A percentile compares a stretch with the other conserved stretches of the same genome.
phyloP scores from a whole-genome alignment of 768 basidiomycete species.

The Kwoniella sp. region DNA sequence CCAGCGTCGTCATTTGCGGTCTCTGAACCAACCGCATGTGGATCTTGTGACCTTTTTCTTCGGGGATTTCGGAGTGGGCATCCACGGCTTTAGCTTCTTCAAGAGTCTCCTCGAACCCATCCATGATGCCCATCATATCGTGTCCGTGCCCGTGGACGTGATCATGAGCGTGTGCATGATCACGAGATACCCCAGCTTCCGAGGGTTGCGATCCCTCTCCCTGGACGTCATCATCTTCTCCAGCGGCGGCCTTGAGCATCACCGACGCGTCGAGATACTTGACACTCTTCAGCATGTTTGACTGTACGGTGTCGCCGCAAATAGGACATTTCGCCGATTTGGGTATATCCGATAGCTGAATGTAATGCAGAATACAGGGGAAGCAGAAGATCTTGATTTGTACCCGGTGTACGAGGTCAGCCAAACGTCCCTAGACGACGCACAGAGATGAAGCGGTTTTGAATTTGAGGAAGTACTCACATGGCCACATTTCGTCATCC shows the following conservation, averaged over 20 bases:
- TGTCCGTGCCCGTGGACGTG: constrained; percentile 20
- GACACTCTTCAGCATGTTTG: constrained; percentile 86
- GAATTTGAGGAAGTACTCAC: constrained; percentile 61
- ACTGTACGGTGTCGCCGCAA: constrained; percentile 89
- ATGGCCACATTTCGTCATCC: constrained; percentile 92
- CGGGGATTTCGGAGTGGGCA: constrained; percentile 4
- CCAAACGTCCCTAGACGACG: background rate
- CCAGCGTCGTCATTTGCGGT: constrained; percentile 91
- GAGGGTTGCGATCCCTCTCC: constrained; percentile 8
- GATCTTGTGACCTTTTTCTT: constrained; percentile 57
- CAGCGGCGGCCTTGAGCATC: constrained; percentile 40
- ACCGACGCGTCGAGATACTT: constrained; percentile 74
- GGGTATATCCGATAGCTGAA: constrained; percentile 73
- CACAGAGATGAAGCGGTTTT: background rate
- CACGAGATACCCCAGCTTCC: background rate
- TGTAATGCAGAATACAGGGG: constrained; percentile 88
- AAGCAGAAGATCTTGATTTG: constrained; percentile 84
- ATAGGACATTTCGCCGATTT: constrained; percentile 95
- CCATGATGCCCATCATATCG: constrained; percentile 40
- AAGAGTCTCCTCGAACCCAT: constrained; percentile 39
- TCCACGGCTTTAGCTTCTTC: constrained; percentile 22
- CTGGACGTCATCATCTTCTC: constrained; percentile 27
- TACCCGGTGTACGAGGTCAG: too few species aligned
- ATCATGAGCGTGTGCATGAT: background rate
- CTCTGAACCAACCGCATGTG: constrained; percentile 88